A percentile compares a stretch with the other conserved stretches of the same genome.
Conservation (phyloP, 2,329 filamentous ascomycete species). For the Epichloe baconii region DNA sequence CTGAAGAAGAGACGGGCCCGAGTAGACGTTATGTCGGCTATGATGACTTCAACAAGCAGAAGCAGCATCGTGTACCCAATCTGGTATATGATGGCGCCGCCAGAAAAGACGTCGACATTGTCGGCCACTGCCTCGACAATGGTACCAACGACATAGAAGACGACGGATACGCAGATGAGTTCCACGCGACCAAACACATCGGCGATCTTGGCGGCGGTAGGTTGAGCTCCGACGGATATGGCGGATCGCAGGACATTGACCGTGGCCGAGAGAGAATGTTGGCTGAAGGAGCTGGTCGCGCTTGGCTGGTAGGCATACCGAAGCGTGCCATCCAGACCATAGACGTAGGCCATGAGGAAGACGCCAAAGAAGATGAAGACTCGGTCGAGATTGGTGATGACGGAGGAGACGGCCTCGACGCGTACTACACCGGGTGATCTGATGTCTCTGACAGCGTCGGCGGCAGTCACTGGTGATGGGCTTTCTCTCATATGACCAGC, state of each 20-base stretch:
- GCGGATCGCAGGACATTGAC: constrained; percentile 45
- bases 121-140: constrained; percentile 50
- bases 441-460: constrained; percentile 16
- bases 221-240: constrained; percentile 44
- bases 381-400: constrained; percentile 39
- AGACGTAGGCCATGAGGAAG: constrained; percentile 51
- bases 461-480: constrained; percentile 7
- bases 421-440: constrained; percentile 43
- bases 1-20: constrained; percentile 51
- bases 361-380: constrained; percentile 45
- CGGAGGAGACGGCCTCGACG: constrained; percentile 41
- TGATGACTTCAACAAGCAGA: constrained; percentile 50
- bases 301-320: constrained; percentile 42
- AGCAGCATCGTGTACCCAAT: constrained; percentile 47
- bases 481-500: background rate
- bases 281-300: constrained; percentile 35
- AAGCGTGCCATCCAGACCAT: constrained; percentile 45
- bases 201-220: constrained; percentile 50
- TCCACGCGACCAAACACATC: constrained; percentile 52
- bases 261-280: constrained; percentile 43
- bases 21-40: constrained; percentile 55
- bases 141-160: constrained; percentile 35
- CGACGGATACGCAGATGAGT: constrained; percentile 40
- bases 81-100: constrained; percentile 51
- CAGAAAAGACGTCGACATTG: constrained; percentile 31